phyloP scores from a whole-genome alignment of 768 basidiomycete genomes.

The Cyclocybe cylindracea region DNA sequence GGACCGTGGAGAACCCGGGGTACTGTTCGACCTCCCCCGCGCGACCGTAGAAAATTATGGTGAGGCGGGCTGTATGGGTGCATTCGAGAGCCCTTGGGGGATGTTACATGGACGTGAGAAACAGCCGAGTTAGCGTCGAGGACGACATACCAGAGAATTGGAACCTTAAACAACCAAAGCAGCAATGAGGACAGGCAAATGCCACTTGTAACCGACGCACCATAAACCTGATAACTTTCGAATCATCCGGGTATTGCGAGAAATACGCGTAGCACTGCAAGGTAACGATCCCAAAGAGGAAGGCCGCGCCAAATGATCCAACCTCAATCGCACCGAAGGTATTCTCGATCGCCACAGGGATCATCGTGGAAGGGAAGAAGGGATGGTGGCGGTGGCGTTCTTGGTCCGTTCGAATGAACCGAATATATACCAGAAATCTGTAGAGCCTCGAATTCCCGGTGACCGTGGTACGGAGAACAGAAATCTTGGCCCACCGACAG shows the following conservation, averaged over 20 bases:
- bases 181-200: not conserved
- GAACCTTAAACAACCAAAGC: not conserved
- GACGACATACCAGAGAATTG: not conserved
- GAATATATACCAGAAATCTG: too few relatives aligned
- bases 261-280: slow-evolving; percentile 23
- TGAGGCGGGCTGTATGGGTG: slow-evolving; percentile 3
- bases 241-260: slow-evolving; percentile 4
- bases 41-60: not conserved
- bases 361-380: too few relatives aligned
- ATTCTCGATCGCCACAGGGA: slow-evolving; percentile 3
- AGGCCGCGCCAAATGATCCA: slow-evolving; percentile 20
- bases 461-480: too few relatives aligned
- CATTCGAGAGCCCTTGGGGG: slow-evolving; percentile 7
- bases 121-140: too few relatives aligned
- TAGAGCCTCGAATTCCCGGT: too few relatives aligned
- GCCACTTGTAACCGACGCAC: slow-evolving; percentile 10
- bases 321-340: slow-evolving; percentile 23
- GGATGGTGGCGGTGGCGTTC: too few relatives aligned
- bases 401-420: too few relatives aligned
- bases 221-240: slow-evolving; percentile 11
- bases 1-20: slow-evolving; percentile 2
- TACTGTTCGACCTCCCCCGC: not conserved
- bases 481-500: too few relatives aligned
- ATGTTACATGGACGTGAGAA: not conserved
- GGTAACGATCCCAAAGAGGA: slow-evolving; percentile 27